phyloP scores from a whole-genome alignment of 2,329 filamentous ascomycete genomes.

The Penicillium paneum region DNA sequence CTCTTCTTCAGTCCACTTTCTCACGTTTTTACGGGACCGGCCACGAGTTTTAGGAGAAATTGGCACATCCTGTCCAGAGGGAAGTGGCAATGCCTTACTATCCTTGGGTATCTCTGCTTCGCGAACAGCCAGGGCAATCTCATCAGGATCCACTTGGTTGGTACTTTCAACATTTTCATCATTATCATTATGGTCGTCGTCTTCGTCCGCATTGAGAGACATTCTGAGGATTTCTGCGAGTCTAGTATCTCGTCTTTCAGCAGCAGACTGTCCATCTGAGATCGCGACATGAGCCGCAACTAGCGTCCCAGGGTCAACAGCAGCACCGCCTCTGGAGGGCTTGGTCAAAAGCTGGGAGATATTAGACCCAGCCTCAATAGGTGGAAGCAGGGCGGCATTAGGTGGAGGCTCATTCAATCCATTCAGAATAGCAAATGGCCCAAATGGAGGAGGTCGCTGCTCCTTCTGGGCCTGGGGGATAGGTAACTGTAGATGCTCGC shows the following conservation, averaged over 20 bases:
- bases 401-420: slow-evolving; percentile 63
- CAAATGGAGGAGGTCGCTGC: slow-evolving; percentile 43
- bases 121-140: neutral
- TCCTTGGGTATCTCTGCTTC: slow-evolving; percentile 9
- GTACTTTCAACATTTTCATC: slow-evolving; percentile 12
- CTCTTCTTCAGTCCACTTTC: slow-evolving; percentile 61
- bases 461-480: slow-evolving; percentile 48
- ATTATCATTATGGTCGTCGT: slow-evolving; percentile 17
- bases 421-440: slow-evolving; percentile 52
- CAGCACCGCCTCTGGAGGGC: slow-evolving; percentile 28
- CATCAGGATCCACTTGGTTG: slow-evolving; percentile 5
- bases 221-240: slow-evolving; percentile 37
- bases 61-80: slow-evolving; percentile 20
- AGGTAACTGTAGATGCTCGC: slow-evolving; percentile 47
- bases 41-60: slow-evolving; percentile 34
- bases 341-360: slow-evolving; percentile 38
- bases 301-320: slow-evolving; percentile 21
- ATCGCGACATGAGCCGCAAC: slow-evolving; percentile 13
- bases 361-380: slow-evolving; percentile 53
- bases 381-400: slow-evolving; percentile 58
- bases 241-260: slow-evolving; percentile 33
- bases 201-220: slow-evolving; percentile 21
- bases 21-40: slow-evolving; percentile 49
- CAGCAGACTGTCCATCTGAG: slow-evolving; percentile 21
- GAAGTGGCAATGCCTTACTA: slow-evolving; percentile 3